Base-by-base conservation (phyloP, 2,329 filamentous ascomycete species). In the Ploettnerulaceae sp. region DNA sequence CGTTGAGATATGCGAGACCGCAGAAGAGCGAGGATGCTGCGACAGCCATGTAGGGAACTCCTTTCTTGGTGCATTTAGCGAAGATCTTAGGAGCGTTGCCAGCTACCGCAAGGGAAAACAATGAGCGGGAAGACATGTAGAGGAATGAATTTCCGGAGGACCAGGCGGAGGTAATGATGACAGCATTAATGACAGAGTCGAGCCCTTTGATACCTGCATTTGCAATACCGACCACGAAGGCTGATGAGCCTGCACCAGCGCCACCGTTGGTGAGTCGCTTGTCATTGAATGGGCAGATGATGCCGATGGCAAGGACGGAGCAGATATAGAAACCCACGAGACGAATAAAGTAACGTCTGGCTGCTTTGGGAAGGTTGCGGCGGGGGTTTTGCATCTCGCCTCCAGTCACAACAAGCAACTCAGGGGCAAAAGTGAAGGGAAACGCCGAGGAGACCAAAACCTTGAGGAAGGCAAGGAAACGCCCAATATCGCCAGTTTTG, bases 291-390 rank as follows among this genome's bases (percentile, higher is more conserved):
- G 76, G 76, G 52, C 74, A 76, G 44, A 79, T 79, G 24, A 82
- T 71, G 26, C 77, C 74, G 41, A 82, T 81, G n/a, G 75, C 74
- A 2, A 82, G 64, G 1, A 78, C 73, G 2, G 69, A 71, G 5
- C 74, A 64, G 42, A 82, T 68, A 59, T 81, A 82, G 67, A 82
- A 81, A 61, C 81, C 69, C 11, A 81, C 65, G n/a, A 83, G 67
- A 9, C 79, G 78, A 60, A 73, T 80, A 63, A 82, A 78, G 61
- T 76, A 80, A 7, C 75, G 70, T n/a, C 74, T 70, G 0, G 74
- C 75, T 1, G 79, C 79, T 14, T 69, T 74, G 12, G 79, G 79
- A 5, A 84, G 67, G 52, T 80, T 81, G 32, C 71, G 69, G n/a
- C 77, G 70, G 1, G 75, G 79, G 8, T 66, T 72, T 52, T 75